Percentiles rank a stretch among this genome's conserved stretches.
These are phyloP conservation scores for Ananas comosus DNA, from an alignment of 176 grass and related monocot species.

Conservation along the genomic window DNA sequence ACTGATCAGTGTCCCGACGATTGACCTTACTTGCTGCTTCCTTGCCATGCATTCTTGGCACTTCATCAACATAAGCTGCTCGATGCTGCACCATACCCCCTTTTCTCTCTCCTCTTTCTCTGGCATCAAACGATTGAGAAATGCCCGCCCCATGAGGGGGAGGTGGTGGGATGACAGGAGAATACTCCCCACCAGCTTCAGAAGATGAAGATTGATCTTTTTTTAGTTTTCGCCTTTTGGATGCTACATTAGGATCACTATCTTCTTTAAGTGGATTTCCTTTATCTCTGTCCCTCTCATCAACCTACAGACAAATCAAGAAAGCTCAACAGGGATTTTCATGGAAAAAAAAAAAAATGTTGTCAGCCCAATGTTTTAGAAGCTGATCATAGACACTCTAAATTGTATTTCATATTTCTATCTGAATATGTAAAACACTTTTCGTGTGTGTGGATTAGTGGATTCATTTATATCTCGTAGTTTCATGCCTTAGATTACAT, in stretches of 20 bases:
- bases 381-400: too few relatives aligned
- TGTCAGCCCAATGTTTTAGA: too few relatives aligned
- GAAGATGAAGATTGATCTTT: constrained; percentile 56
- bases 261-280: constrained; percentile 59
- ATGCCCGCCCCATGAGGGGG: constrained; percentile 33
- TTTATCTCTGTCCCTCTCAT: constrained; percentile 88
- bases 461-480: too few relatives aligned
- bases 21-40: constrained; percentile 72
- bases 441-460: too few relatives aligned
- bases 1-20: constrained; percentile 87
- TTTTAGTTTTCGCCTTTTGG: constrained; percentile 78
- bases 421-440: too few relatives aligned
- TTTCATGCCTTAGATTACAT: too few relatives aligned
- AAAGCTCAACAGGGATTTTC: not conserved
- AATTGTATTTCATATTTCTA: too few relatives aligned
- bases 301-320: constrained; percentile 38
- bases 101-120: constrained; percentile 79
- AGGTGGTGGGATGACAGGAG: constrained; percentile 51
- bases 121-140: constrained; percentile 39
- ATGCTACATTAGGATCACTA: constrained; percentile 43
- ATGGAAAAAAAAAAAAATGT: too few relatives aligned
- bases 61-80: constrained; percentile 49
- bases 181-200: constrained; percentile 62
- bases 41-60: constrained; percentile 70
- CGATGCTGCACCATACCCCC: constrained; percentile 58